These are phyloP conservation scores for Cytospora piceae DNA, from an alignment of 2,329 filamentous ascomycete genomes.

Conservation along the genomic window DNA sequence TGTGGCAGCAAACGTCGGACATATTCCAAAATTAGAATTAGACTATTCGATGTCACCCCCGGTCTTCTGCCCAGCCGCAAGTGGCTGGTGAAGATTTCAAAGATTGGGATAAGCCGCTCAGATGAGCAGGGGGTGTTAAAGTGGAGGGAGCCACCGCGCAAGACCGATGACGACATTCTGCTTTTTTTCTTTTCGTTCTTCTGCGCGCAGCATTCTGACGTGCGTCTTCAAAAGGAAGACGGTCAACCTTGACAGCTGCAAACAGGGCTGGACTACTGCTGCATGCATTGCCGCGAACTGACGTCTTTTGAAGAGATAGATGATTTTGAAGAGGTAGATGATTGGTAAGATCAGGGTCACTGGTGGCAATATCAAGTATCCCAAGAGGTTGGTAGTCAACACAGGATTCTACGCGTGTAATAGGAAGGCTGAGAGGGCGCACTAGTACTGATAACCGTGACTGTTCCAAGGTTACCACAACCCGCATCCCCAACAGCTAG, in stretches of 20 bases:
- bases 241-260: not conserved
- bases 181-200: not conserved
- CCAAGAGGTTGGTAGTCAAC: constrained; percentile 6
- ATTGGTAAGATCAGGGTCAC: not conserved
- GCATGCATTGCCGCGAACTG: not conserved
- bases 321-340: not conserved
- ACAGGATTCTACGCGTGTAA: constrained; percentile 5
- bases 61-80: constrained; percentile 12
- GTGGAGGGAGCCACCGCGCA: constrained; percentile 4
- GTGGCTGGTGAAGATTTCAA: constrained; percentile 12
- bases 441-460: too few relatives aligned
- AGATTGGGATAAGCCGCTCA: not conserved
- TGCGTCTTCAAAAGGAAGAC: too few relatives aligned
- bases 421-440: not conserved
- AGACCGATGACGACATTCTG: constrained; percentile 19
- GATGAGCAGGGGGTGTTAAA: not conserved
- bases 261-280: not conserved
- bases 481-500: constrained; percentile 8
- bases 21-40: constrained; percentile 22
- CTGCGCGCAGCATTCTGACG: constrained; percentile 4
- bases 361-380: not conserved
- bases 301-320: not conserved
- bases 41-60: constrained; percentile 8
- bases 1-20: constrained; percentile 2
- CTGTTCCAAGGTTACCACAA: not conserved